phyloP scores from a whole-genome alignment of 148 eudicot species.

The Rhododendron williamsianum region DNA sequence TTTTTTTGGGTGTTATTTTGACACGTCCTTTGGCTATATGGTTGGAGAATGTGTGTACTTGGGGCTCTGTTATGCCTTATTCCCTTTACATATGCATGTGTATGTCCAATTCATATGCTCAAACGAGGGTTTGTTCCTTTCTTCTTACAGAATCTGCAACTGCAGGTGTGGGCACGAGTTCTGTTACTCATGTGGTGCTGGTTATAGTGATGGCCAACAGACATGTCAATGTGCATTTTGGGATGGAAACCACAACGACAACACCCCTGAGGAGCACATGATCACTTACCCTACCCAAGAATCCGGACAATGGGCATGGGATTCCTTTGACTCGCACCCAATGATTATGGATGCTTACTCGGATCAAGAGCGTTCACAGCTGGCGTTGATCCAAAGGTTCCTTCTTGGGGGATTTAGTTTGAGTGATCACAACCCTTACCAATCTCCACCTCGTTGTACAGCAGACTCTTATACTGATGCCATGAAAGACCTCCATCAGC shows the following conservation, averaged over 20 bases:
- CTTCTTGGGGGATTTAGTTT: conserved; percentile 72
- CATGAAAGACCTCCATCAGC: conserved; percentile 89
- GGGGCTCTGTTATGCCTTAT: neutral
- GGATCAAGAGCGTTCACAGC: conserved; percentile 82
- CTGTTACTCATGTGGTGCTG: conserved; percentile 72
- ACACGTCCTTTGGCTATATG: neutral
- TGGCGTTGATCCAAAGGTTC: conserved; percentile 82
- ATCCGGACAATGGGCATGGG: conserved; percentile 70
- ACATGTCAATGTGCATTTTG: conserved; percentile 62
- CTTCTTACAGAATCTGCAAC: neutral
- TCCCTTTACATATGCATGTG: neutral
- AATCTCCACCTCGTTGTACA: conserved; percentile 60
- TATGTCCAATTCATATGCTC: neutral
- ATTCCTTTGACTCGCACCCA: conserved; percentile 57
- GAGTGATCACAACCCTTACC: conserved; percentile 55
- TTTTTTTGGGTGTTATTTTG: too few species aligned
- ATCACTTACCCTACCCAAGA: conserved; percentile 33
- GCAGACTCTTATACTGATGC: conserved; percentile 71
- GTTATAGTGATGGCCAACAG: conserved; percentile 45
- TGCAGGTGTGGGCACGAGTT: conserved; percentile 82
- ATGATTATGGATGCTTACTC: conserved; percentile 70
- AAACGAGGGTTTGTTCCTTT: neutral
- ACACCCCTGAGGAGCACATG: conserved; percentile 23
- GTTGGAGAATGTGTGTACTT: neutral
- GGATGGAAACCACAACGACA: conserved; percentile 30